phyloP scores from a whole-genome alignment of 371 early-diverging fungal genomes.

The Rhizopus microsporus region DNA sequence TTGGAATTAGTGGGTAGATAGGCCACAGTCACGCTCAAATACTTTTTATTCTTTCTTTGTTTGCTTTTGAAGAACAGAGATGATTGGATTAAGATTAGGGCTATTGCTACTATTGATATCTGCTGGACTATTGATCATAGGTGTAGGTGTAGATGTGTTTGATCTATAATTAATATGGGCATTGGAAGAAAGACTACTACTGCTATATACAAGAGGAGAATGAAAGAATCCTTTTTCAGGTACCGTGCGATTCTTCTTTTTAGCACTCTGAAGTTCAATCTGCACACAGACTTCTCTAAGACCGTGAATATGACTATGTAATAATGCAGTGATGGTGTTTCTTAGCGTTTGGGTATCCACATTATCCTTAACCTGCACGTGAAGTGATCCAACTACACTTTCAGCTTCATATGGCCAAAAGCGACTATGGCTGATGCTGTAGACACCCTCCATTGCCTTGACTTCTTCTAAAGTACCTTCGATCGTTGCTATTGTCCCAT shows the following conservation, averaged over 20 bases:
- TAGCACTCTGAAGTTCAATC: slow-evolving; percentile 41
- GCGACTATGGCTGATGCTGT: slow-evolving; percentile 45
- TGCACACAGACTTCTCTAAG: slow-evolving; percentile 55
- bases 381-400: slow-evolving; percentile 58
- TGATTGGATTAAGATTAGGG: slow-evolving; percentile 1
- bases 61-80: slow-evolving; percentile 26
- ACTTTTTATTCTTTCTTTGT: slow-evolving; percentile 27
- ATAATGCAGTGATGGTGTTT: slow-evolving; percentile 30
- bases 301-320: slow-evolving; percentile 49
- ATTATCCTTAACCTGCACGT: slow-evolving; percentile 50
- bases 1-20: no score
- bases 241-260: slow-evolving; percentile 18
- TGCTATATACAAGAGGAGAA: slow-evolving; percentile 20
- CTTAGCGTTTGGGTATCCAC: slow-evolving; percentile 37
- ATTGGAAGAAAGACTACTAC: slow-evolving; percentile 19
- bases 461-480: slow-evolving; percentile 60
- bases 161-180: slow-evolving; percentile 27
- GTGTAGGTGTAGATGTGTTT: not conserved
- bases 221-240: slow-evolving; percentile 39
- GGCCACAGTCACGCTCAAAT: not conserved
- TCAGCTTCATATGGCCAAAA: slow-evolving; percentile 70
- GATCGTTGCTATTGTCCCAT: slow-evolving; percentile 44
- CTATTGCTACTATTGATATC: not conserved
- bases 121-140: not conserved
- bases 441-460: slow-evolving; percentile 47